These are phyloP conservation scores for Paramarasmius palmivorus DNA, from an alignment of 1,284 basidiomycete genomes.

Conservation along the genomic window DNA sequence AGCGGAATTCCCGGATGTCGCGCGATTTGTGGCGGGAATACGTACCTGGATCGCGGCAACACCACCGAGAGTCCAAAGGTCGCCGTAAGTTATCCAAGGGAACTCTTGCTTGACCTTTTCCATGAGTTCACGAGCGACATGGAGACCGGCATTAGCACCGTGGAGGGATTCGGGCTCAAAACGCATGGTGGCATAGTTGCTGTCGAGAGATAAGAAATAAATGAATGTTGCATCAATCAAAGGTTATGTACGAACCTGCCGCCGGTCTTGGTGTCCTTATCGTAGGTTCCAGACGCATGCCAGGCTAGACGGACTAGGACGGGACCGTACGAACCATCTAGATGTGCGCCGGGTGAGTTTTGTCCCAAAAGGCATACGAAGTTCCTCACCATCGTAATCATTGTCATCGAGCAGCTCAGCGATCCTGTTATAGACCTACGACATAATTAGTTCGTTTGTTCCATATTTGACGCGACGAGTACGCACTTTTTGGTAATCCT, in stretches of 20 bases:
- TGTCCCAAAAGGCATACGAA: constrained; percentile 6
- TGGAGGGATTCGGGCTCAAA: constrained; percentile 86
- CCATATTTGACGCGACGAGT: not conserved
- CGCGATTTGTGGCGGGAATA: constrained; percentile 1
- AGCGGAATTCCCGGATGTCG: not conserved
- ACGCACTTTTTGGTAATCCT: constrained; percentile 85
- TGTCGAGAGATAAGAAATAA: constrained; percentile 26
- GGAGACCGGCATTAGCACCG: constrained; percentile 86
- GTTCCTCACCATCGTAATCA: constrained; percentile 81
- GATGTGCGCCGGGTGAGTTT: not conserved
- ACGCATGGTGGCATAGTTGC: constrained; percentile 96
- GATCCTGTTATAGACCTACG: constrained; percentile 85
- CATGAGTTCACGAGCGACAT: constrained; percentile 82
- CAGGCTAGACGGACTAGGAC: constrained; percentile 93
- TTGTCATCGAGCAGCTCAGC: constrained; percentile 75
- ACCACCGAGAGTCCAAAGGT: constrained; percentile 92
- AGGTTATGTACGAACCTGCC: constrained; percentile 61
- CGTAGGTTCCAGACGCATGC: constrained; percentile 91
- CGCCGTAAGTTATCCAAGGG: constrained; percentile 92
- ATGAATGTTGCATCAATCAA: constrained; percentile 5
- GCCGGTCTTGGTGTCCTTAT: constrained; percentile 85
- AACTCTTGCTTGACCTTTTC: constrained; percentile 87
- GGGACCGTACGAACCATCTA: constrained; percentile 91
- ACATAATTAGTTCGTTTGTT: constrained; percentile 5
- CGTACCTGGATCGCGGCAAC: constrained; percentile 77